Base-by-base conservation (phyloP, 164 flowering plant genomes). In the Chimonanthus praecox region DNA sequence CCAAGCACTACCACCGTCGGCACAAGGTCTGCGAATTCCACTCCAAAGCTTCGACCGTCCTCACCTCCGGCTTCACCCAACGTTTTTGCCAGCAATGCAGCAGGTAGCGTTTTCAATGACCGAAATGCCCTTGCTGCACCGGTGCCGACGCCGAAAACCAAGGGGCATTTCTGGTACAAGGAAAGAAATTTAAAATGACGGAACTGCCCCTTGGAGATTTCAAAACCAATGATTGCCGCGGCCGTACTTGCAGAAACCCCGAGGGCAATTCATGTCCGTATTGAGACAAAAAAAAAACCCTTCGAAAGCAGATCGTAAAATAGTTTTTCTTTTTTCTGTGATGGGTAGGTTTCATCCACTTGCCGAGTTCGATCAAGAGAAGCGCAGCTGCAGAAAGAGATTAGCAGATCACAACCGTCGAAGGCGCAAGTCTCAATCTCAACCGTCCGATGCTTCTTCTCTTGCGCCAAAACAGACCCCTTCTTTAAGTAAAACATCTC, bases 11-110 rank as follows among this genome's bases (percentile, higher is more conserved):
- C 80, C 97, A 93, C 84, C 88, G 96, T 16, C 88, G 99, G 5
- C 97, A 95, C 71, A 93, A 91, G 84, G 98, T 95, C 61, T 95
- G 99, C 75, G 98, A 95, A 88, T 87, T 86, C 70, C 99, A 95
- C 85, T 93, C 99, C 73, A 95, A 95, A 65, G 90, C 98, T 7
- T 71, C 97, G 45, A 86, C 90, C 49, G 99, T 93, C 71, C 72
- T 91, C 73, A 88, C 88, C 76, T 80, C 78, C 77, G 98, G 97
- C 43, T 66, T 89, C 70, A 89, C 94, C 67, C 98, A 92, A 88
- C 90, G 99, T 15, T 95, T 95, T 86, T 95, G 99, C 80, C 99
- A 95, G 72, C 99, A 95, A 73, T 95, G 99, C 72, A 93, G 99
- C 97, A 89, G 99, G 99, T 92, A 50, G 6, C 16, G 8, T 20